Percentiles rank a stretch among this genome's conserved stretches.
Evolutionary conservation across 192 early-diverging fungal genomes (phyloP).

Genomic region (Entophlyctis helioformis): DNA sequence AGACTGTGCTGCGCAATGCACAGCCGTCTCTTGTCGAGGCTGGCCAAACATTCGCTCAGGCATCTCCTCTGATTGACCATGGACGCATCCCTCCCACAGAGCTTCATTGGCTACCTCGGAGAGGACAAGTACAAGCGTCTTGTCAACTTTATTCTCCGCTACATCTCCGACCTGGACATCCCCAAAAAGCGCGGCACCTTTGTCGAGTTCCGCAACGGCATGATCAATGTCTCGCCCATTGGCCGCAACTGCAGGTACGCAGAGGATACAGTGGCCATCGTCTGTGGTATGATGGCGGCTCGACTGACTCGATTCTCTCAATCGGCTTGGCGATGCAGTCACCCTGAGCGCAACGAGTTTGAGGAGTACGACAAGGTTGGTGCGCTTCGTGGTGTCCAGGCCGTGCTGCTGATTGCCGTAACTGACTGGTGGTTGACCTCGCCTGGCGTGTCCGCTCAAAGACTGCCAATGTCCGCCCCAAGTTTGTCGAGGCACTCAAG

Average conservation of each 20-base stretch:
- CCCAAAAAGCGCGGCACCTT: slow-evolving; percentile 96
- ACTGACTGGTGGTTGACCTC: too few relatives aligned
- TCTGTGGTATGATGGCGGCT: neutral
- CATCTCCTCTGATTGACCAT: too few relatives aligned
- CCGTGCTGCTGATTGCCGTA: neutral
- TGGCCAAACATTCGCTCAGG: neutral
- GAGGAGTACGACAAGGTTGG: slow-evolving; percentile 71
- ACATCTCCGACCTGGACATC: slow-evolving; percentile 89
- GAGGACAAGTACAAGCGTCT: slow-evolving; percentile 87
- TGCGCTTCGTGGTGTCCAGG: neutral
- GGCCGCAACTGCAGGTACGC: slow-evolving; percentile 84
- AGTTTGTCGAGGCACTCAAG: slow-evolving; percentile 74
- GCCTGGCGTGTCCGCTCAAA: too few relatives aligned
- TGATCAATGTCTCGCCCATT: slow-evolving; percentile 97
- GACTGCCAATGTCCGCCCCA: slow-evolving; percentile 67
- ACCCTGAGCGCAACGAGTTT: slow-evolving; percentile 82
- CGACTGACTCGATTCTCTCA: neutral
- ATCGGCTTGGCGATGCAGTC: slow-evolving; percentile 24
- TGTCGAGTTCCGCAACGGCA: slow-evolving; percentile 96
- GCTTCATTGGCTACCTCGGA: slow-evolving; percentile 83
- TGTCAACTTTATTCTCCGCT: slow-evolving; percentile 83
- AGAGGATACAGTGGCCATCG: neutral
- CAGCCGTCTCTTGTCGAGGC: too few relatives aligned
- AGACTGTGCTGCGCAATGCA: too few relatives aligned
- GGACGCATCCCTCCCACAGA: slow-evolving; percentile 48